phyloP scores from a whole-genome alignment of 768 basidiomycete genomes.

The Kwoniella botswanensis region DNA sequence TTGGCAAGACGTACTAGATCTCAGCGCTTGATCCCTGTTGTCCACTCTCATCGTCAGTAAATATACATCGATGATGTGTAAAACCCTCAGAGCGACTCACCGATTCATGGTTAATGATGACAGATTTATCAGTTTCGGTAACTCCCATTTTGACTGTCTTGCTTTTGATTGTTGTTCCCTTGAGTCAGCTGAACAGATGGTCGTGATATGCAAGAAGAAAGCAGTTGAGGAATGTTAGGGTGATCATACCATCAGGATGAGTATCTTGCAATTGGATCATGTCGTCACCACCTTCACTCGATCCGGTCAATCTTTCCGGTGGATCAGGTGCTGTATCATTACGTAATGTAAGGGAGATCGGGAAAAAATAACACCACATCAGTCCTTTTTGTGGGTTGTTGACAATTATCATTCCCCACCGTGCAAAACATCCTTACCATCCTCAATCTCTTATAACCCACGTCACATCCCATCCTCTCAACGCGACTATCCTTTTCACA shows the following conservation, averaged over 20 bases:
- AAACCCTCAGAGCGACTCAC: conserved; percentile 26
- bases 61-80: neutral
- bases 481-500: conserved; percentile 6
- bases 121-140: conserved; percentile 41
- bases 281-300: neutral
- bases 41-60: neutral
- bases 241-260: too few species aligned
- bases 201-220: too few species aligned
- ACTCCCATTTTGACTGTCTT: conserved; percentile 42
- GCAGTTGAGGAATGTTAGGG: too few species aligned
- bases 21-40: conserved; percentile 44
- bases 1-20: conserved; percentile 41
- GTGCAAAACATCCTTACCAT: neutral
- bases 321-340: neutral
- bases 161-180: neutral
- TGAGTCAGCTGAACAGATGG: neutral
- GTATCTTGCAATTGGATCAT: too few species aligned
- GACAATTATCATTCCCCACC: neutral
- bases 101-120: conserved; percentile 40
- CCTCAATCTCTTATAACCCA: neutral
- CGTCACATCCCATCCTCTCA: neutral
- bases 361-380: neutral
- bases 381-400: neutral
- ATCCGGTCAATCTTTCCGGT: neutral
- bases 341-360: neutral